Conservation (phyloP, 345 rosid species). For the Brassica carinata region DNA sequence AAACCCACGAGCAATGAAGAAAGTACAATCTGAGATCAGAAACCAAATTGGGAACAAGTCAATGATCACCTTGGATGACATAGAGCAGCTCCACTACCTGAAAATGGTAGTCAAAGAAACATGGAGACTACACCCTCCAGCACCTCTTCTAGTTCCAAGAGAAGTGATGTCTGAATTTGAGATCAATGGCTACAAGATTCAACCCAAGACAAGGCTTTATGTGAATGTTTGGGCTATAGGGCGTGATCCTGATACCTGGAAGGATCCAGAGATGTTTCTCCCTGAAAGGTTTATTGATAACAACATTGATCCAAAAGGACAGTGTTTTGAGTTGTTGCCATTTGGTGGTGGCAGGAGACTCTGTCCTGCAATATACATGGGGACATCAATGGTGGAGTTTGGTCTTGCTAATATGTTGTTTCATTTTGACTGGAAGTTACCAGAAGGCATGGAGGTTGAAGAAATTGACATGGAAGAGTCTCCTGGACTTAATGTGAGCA, state of each 20-base stretch:
- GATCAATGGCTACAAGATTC: conserved; percentile 42
- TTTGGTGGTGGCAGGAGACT: conserved; percentile 54
- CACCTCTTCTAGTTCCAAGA: conserved; percentile 47
- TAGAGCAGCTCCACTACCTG: conserved; percentile 44
- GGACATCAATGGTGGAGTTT: conserved; percentile 36
- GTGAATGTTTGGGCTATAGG: conserved; percentile 58
- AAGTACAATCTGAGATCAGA: conserved; percentile 49
- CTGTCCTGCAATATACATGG: conserved; percentile 48
- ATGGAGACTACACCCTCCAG: conserved; percentile 56
- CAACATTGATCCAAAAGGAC: conserved; percentile 47
- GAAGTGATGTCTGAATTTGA: conserved; percentile 47
- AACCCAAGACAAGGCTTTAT: conserved; percentile 42
- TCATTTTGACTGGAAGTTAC: conserved; percentile 50
- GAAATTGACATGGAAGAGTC: conserved; percentile 47
- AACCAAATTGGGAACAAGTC: conserved; percentile 31
- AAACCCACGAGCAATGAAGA: conserved; percentile 48
- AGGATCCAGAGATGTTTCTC: conserved; percentile 41
- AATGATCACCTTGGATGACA: conserved; percentile 37
- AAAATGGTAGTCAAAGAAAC: conserved; percentile 55
- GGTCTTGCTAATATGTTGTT: conserved; percentile 47
- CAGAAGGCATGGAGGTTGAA: conserved; percentile 31
- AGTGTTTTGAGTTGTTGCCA: conserved; percentile 47
- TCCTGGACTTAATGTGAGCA: conserved; percentile 36
- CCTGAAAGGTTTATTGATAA: conserved; percentile 48
- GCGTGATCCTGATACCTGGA: conserved; percentile 49